Percentiles rank a stretch among this genome's conserved stretches.
phyloP scores from a whole-genome alignment of 495 filamentous ascomycete species.

The Annulohypoxylon maeteangense region DNA sequence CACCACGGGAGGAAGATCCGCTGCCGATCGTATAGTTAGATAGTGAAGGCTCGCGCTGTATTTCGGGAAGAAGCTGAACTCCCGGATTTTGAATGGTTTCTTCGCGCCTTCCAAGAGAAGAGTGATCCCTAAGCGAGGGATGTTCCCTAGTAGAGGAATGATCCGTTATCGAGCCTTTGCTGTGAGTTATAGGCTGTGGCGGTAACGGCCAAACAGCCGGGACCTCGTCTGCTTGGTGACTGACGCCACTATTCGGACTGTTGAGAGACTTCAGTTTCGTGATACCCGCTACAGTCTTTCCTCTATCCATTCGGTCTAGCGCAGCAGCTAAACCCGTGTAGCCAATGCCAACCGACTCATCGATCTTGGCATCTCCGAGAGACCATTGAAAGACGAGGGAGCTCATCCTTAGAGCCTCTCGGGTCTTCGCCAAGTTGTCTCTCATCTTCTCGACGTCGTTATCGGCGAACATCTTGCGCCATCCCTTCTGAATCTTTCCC shows the following conservation, averaged over 20 bases:
- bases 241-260: constrained; percentile 4
- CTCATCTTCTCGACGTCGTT: constrained; percentile 58
- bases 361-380: constrained; percentile 53
- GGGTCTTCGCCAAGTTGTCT: constrained; percentile 48
- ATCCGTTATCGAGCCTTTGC: constrained; percentile 29
- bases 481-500: constrained; percentile 61
- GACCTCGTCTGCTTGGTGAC: constrained; percentile 30
- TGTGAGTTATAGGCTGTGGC: constrained; percentile 20
- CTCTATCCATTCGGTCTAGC: constrained; percentile 51
- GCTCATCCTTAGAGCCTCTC: constrained; percentile 57
- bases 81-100: constrained; percentile 10
- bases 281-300: constrained; percentile 33
- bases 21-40: constrained; percentile 40
- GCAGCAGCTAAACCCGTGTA: constrained; percentile 61
- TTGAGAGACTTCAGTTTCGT: constrained; percentile 42
- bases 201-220: constrained; percentile 31
- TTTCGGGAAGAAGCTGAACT: constrained; percentile 34
- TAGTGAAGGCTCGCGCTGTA: constrained; percentile 43
- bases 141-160: constrained; percentile 18
- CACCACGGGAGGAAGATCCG: constrained; percentile 31
- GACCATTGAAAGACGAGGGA: constrained; percentile 59
- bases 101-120: constrained; percentile 22
- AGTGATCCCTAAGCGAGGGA: constrained; percentile 21
- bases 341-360: constrained; percentile 56
- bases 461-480: constrained; percentile 57